A percentile compares a stretch with the other conserved stretches of the same genome.
Conservation (phyloP, 1,284 basidiomycete genomes). For the Ustilago loliicola region DNA sequence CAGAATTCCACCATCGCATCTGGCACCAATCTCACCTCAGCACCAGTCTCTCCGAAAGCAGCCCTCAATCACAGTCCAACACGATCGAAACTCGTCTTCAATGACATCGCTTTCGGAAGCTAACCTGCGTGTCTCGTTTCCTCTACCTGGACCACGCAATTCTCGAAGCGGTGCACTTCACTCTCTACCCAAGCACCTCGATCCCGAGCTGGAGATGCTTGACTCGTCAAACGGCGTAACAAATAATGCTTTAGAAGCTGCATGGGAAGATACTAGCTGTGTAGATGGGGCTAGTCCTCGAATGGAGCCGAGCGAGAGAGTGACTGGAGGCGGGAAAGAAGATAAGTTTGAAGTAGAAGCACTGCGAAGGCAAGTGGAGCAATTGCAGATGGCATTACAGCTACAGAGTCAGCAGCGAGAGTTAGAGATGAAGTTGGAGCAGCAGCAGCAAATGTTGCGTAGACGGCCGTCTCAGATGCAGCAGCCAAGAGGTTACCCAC, state of each 20-base stretch:
- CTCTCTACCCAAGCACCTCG: background rate
- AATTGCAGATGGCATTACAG: conserved; percentile 47
- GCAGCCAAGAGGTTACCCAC: background rate
- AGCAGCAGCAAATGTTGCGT: background rate
- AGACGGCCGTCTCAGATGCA: conserved; percentile 13
- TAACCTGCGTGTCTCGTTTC: conserved; percentile 2
- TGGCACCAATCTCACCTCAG: background rate
- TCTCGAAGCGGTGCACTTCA: background rate
- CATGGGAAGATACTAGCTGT: conserved; percentile 39
- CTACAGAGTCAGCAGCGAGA: conserved; percentile 29
- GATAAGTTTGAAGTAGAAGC: conserved; percentile 42
- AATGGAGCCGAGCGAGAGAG: background rate
- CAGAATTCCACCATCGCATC: background rate
- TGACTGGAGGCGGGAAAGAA: background rate
- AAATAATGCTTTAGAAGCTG: conserved; percentile 23
- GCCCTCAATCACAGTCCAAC: background rate
- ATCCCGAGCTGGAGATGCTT: background rate
- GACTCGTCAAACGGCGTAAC: background rate
- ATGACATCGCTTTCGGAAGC: background rate
- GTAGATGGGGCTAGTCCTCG: conserved; percentile 19
- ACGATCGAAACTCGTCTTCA: background rate
- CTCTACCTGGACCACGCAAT: conserved; percentile 12
- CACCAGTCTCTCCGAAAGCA: background rate
- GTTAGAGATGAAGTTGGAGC: conserved; percentile 1
- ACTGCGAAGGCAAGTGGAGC: conserved; percentile 40